Percentiles rank a stretch among this genome's conserved stretches.
phyloP scores from a whole-genome alignment of 2,329 filamentous ascomycete genomes.

The Davidsoniella virescens region DNA sequence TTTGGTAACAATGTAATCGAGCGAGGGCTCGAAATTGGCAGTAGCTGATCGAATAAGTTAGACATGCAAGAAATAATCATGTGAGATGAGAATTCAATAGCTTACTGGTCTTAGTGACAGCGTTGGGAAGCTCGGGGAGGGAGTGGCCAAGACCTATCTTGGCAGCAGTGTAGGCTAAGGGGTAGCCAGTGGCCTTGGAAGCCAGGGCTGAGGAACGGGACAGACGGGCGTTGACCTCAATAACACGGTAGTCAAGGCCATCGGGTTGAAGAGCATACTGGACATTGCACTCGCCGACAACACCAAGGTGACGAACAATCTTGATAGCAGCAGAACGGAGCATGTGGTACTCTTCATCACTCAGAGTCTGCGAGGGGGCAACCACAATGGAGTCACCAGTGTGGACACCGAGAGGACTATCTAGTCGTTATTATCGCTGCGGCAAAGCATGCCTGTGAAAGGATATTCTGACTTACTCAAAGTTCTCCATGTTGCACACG shows the following conservation, averaged over 20 bases:
- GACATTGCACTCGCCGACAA: slow-evolving; percentile 97
- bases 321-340: slow-evolving; percentile 94
- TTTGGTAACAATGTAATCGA: slow-evolving; percentile 98
- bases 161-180: slow-evolving; percentile 88
- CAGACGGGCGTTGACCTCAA: slow-evolving; percentile 96
- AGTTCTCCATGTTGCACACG: slow-evolving; percentile 48
- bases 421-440: slow-evolving; percentile 47
- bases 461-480: slow-evolving; percentile 9
- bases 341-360: slow-evolving; percentile 99
- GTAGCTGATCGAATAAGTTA: slow-evolving; percentile 33
- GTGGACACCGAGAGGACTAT: slow-evolving; percentile 85
- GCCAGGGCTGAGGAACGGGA: slow-evolving; percentile 93
- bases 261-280: slow-evolving; percentile 95
- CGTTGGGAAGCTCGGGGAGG: slow-evolving; percentile 88
- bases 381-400: slow-evolving; percentile 98
- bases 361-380: slow-evolving; percentile 88
- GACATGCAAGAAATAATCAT: not conserved
- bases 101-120: slow-evolving; percentile 77
- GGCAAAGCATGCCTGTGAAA: slow-evolving; percentile 32
- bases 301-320: slow-evolving; percentile 90
- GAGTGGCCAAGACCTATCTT: slow-evolving; percentile 96
- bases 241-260: slow-evolving; percentile 93
- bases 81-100: not conserved
- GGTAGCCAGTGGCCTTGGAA: slow-evolving; percentile 96
- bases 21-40: slow-evolving; percentile 92